Percentiles rank a stretch among this genome's conserved stretches.
phyloP scores from a whole-genome alignment of 169 alveolate species.

The Plasmodium inui region DNA sequence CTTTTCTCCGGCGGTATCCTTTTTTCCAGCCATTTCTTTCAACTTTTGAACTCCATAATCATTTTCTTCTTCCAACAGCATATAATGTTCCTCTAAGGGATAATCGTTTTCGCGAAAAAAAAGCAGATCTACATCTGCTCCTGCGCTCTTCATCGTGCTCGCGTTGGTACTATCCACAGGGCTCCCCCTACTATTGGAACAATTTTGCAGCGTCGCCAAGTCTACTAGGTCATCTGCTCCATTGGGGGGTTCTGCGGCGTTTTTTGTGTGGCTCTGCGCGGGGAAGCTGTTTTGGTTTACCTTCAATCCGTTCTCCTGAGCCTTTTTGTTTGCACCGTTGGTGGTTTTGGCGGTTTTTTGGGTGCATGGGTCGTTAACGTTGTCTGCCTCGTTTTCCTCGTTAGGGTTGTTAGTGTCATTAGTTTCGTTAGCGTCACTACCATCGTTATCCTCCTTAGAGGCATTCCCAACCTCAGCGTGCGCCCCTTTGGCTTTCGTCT shows the following conservation, averaged over 20 bases:
- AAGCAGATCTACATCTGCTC: background rate
- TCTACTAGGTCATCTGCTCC: conserved; percentile 7
- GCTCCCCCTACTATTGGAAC: background rate
- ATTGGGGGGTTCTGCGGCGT: background rate
- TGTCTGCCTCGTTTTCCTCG: background rate
- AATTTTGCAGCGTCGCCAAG: conserved; percentile 13
- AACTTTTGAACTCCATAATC: background rate
- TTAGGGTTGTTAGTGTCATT: background rate
- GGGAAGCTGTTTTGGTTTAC: background rate
- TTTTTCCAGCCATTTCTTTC: background rate
- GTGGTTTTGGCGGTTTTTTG: background rate
- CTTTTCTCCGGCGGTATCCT: background rate
- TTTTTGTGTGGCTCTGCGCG: background rate
- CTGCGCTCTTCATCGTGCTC: background rate
- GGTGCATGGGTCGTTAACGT: background rate
- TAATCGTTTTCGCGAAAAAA: conserved; percentile 10
- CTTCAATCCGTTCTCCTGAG: background rate
- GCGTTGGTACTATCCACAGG: background rate
- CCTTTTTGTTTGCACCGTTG: background rate
- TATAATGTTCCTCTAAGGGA: background rate
- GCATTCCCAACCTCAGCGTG: background rate
- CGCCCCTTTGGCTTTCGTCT: background rate
- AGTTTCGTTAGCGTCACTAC: background rate
- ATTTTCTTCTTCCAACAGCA: background rate
- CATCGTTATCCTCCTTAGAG: background rate